Percentiles rank a stretch among this genome's conserved stretches.
phyloP scores from a whole-genome alignment of 2,329 filamentous ascomycete genomes.

The Zymoseptoria pseudotritici region DNA sequence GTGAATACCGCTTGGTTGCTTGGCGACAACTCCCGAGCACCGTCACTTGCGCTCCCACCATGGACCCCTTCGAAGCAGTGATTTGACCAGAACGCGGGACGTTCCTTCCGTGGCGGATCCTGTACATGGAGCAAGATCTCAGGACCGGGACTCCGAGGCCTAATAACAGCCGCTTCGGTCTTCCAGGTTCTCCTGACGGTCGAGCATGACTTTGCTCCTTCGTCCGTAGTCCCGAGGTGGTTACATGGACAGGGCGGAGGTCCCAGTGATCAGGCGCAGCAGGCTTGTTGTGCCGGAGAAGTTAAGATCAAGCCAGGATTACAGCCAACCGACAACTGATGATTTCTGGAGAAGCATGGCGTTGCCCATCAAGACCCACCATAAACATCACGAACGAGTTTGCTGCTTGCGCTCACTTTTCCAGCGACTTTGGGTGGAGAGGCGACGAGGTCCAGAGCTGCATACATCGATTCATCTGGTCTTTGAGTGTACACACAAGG shows the following conservation, averaged over 20 bases:
- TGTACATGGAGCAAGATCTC: not conserved
- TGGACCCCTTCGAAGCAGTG: not conserved
- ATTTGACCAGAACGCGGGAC: not conserved
- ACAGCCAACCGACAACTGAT: too few relatives aligned
- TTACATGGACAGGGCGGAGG: too few relatives aligned
- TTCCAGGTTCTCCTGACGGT: not conserved
- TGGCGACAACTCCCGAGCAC: too few relatives aligned
- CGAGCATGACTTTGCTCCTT: too few relatives aligned
- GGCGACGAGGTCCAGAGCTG: not conserved
- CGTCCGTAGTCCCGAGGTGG: too few relatives aligned
- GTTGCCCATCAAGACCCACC: too few relatives aligned
- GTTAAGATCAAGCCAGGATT: too few relatives aligned
- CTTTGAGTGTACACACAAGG: constrained; percentile 65
- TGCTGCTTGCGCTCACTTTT: not conserved
- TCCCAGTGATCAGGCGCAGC: too few relatives aligned
- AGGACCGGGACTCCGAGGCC: not conserved
- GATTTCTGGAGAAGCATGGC: too few relatives aligned
- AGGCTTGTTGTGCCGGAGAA: too few relatives aligned
- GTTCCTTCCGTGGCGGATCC: not conserved
- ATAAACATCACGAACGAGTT: not conserved
- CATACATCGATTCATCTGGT: constrained; percentile 6
- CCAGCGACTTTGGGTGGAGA: not conserved
- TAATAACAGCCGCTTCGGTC: not conserved
- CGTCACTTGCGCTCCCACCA: not conserved
- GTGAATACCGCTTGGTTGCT: too few relatives aligned